A percentile compares a stretch with the other conserved stretches of the same genome.
phyloP scores from a whole-genome alignment of 306 rosid genomes.

The Lathyrus sativus region DNA sequence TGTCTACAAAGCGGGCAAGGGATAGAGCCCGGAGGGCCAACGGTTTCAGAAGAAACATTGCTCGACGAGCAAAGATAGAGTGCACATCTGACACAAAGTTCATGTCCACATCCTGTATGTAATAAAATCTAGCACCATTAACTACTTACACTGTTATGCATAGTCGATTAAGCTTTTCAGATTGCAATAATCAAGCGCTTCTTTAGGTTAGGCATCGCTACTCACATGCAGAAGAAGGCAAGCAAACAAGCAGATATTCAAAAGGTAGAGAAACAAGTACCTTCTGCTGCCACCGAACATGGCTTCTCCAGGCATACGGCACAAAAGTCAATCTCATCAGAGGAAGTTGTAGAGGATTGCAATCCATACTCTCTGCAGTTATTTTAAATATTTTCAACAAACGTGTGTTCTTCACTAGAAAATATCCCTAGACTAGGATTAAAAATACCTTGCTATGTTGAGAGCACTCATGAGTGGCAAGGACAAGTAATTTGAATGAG shows the following conservation, averaged over 20 bases:
- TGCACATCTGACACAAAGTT: slow-evolving; percentile 87
- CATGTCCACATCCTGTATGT: slow-evolving; percentile 83
- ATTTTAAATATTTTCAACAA: slow-evolving; percentile 37
- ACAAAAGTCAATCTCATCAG: slow-evolving; percentile 73
- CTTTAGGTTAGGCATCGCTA: slow-evolving; percentile 9
- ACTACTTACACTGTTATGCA: slow-evolving; percentile 17
- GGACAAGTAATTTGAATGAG: slow-evolving; percentile 72
- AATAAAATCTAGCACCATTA: slow-evolving; percentile 25
- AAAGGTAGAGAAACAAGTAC: slow-evolving; percentile 44
- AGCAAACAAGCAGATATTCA: too few relatives aligned
- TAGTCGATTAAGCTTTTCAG: not conserved
- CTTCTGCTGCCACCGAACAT: slow-evolving; percentile 92
- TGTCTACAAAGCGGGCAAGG: slow-evolving; percentile 97
- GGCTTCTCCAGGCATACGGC: slow-evolving; percentile 93
- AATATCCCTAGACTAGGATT: slow-evolving; percentile 10
- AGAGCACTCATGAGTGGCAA: slow-evolving; percentile 93
- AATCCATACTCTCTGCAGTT: slow-evolving; percentile 78
- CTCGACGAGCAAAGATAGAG: slow-evolving; percentile 91
- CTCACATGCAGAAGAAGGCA: too few relatives aligned
- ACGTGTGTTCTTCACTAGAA: slow-evolving; percentile 1
- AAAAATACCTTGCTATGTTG: slow-evolving; percentile 87
- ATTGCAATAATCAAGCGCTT: not conserved
- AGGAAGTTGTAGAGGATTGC: slow-evolving; percentile 59
- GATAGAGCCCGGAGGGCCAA: slow-evolving; percentile 78
- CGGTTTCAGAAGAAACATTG: slow-evolving; percentile 59